phyloP scores from a whole-genome alignment of 805 yeast species.

The Jamesozyma spencerorum region DNA sequence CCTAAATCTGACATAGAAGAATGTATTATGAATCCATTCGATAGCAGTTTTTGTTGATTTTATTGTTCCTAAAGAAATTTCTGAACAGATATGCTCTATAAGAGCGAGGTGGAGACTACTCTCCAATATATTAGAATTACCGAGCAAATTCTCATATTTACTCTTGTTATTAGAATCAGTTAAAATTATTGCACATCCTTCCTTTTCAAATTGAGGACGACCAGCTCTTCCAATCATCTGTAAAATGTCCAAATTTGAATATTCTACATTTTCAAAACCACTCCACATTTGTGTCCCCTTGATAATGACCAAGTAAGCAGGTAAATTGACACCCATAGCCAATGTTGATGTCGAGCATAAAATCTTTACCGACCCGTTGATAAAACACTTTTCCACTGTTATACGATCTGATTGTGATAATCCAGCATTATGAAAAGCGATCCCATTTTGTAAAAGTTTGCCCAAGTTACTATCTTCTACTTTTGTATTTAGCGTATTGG shows the following conservation, averaged over 20 bases:
- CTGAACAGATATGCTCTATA: slow-evolving; percentile 37
- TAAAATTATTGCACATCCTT: slow-evolving; percentile 40
- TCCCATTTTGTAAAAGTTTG: slow-evolving; percentile 27
- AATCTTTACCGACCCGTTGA: slow-evolving; percentile 34
- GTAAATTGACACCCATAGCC: slow-evolving; percentile 53
- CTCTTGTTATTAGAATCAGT: slow-evolving; percentile 31
- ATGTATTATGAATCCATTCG: slow-evolving; percentile 41
- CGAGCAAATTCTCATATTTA: slow-evolving; percentile 35
- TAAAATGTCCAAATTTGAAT: slow-evolving; percentile 44
- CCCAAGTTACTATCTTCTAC: neutral
- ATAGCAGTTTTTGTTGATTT: slow-evolving; percentile 32
- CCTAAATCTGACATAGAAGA: slow-evolving; percentile 38
- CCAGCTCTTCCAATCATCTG: slow-evolving; percentile 66
- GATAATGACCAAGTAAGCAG: slow-evolving; percentile 51
- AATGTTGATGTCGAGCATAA: slow-evolving; percentile 52
- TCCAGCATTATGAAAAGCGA: slow-evolving; percentile 56
- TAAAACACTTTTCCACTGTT: slow-evolving; percentile 37
- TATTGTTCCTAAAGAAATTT: slow-evolving; percentile 35
- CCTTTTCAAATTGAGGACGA: slow-evolving; percentile 46
- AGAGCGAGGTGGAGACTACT: slow-evolving; percentile 37
- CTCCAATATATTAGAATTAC: slow-evolving; percentile 39
- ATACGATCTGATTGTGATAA: slow-evolving; percentile 39
- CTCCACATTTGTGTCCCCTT: slow-evolving; percentile 56
- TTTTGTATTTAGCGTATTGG: neutral
- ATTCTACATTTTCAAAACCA: slow-evolving; percentile 41